These are phyloP conservation scores for Leccinum variicolor DNA, from an alignment of 768 basidiomycete species.

Conservation along the genomic window DNA sequence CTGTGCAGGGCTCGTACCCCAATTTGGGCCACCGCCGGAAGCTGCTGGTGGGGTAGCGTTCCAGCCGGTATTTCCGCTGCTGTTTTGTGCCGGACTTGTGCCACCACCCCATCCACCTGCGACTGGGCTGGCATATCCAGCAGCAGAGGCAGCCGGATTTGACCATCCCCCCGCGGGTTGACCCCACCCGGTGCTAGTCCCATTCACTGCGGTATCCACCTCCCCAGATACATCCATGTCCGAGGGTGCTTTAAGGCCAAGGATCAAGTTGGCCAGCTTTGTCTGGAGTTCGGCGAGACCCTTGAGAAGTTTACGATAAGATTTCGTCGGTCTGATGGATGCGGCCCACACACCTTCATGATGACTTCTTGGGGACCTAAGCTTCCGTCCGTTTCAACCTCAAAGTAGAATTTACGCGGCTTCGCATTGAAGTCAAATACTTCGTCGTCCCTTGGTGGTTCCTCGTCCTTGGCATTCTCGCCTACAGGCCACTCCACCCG, in stretches of 20 bases:
- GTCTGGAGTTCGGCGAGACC: conserved; percentile 76
- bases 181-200: conserved; percentile 18
- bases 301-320: conserved; percentile 33
- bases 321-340: not conserved
- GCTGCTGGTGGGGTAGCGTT: conserved; percentile 25
- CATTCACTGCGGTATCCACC: conserved; percentile 33
- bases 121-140: conserved; percentile 30
- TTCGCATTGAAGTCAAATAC: conserved; percentile 86
- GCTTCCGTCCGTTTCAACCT: conserved; percentile 93
- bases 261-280: conserved; percentile 76
- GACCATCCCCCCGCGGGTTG: conserved; percentile 26
- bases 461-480: conserved; percentile 82
- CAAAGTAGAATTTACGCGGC: conserved; percentile 89
- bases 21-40: conserved; percentile 21
- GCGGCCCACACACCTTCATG: conserved; percentile 57
- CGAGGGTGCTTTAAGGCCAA: conserved; percentile 64
- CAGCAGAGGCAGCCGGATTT: conserved; percentile 29
- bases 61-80: conserved; percentile 19
- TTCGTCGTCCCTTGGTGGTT: conserved; percentile 73
- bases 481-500: conserved; percentile 90
- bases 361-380: conserved; percentile 86
- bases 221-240: conserved; percentile 51
- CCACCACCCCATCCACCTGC: conserved; percentile 29
- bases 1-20: conserved; percentile 33
- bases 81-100: conserved; percentile 26